These are phyloP conservation scores for Penicillium sp. DNA, from an alignment of 2,329 filamentous ascomycete genomes.

Conservation along the genomic window DNA sequence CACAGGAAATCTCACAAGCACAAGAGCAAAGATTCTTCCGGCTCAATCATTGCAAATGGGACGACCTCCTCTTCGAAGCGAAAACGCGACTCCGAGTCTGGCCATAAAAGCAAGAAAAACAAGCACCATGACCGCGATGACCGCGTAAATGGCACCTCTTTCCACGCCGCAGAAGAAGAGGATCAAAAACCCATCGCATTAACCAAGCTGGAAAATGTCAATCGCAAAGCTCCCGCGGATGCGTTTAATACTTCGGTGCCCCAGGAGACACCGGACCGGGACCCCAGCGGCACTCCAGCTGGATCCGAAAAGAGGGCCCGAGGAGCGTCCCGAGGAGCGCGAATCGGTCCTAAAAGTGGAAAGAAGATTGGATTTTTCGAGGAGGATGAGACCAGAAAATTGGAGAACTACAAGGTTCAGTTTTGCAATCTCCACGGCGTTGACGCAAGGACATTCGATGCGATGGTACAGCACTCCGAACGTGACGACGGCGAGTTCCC, in stretches of 20 bases:
- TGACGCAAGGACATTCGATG: slow-evolving; percentile 30
- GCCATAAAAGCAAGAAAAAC: slow-evolving; percentile 16
- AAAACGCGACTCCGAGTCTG: slow-evolving; percentile 27
- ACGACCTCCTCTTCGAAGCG: slow-evolving; percentile 25
- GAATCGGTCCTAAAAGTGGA: slow-evolving; percentile 18
- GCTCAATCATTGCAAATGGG: slow-evolving; percentile 1
- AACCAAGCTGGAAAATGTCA: background rate
- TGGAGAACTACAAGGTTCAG: slow-evolving; percentile 38
- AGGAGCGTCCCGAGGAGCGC: slow-evolving; percentile 10
- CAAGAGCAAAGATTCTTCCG: background rate
- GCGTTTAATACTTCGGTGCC: background rate
- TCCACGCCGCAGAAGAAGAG: background rate
- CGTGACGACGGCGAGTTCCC: slow-evolving; percentile 31
- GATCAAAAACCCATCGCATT: background rate
- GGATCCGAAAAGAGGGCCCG: slow-evolving; percentile 3
- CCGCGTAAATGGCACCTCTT: background rate
- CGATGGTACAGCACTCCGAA: slow-evolving; percentile 40
- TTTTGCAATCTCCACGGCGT: slow-evolving; percentile 38
- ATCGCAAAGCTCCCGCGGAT: background rate
- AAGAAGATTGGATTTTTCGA: slow-evolving; percentile 36
- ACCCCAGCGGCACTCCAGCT: background rate
- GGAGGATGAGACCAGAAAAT: slow-evolving; percentile 32
- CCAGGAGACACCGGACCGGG: background rate
- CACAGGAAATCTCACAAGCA: slow-evolving; percentile 11
- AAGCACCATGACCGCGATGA: slow-evolving; percentile 13